A percentile compares a stretch with the other conserved stretches of the same genome.
phyloP scores from a whole-genome alignment of 2,329 filamentous ascomycete species.

The Massarina eburnea region DNA sequence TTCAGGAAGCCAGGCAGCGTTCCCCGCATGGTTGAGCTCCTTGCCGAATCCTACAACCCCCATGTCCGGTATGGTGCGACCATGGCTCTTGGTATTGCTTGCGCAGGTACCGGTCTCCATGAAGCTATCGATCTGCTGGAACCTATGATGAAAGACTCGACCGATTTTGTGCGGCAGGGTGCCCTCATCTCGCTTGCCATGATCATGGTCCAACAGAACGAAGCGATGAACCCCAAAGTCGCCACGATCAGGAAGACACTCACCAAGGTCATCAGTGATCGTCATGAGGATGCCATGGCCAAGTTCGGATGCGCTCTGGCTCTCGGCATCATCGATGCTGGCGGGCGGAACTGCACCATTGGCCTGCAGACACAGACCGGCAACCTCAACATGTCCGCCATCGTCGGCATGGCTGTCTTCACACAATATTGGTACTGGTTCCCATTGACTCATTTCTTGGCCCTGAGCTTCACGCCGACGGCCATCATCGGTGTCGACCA shows the following conservation, averaged over 20 bases:
- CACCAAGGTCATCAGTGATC: constrained; percentile 89
- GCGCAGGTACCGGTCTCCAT: constrained; percentile 90
- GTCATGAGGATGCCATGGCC: constrained; percentile 98
- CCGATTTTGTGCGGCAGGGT: constrained; percentile 96
- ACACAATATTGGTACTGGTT: constrained; percentile 99
- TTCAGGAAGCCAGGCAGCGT: constrained; percentile 98
- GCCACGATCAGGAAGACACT: constrained; percentile 87
- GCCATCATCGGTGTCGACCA: constrained; percentile 93
- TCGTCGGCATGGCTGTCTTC: constrained; percentile 97
- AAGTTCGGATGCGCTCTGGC: constrained; percentile 96
- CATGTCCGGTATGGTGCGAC: constrained; percentile 97
- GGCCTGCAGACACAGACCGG: constrained; percentile 96
- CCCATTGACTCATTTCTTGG: constrained; percentile 96
- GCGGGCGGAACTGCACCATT: constrained; percentile 97
- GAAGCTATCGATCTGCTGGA: constrained; percentile 96
- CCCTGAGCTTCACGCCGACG: constrained; percentile 93
- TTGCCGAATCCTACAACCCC: constrained; percentile 98
- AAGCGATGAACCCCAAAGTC: constrained; percentile 97
- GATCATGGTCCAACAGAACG: constrained; percentile 99
- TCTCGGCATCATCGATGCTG: constrained; percentile 95
- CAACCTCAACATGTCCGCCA: constrained; percentile 97
- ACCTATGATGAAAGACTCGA: constrained; percentile 99
- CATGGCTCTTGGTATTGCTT: constrained; percentile 97
- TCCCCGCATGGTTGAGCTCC: constrained; percentile 96
- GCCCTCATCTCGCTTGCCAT: constrained; percentile 92